Percentiles rank a stretch among this genome's conserved stretches.
These are phyloP conservation scores for Crithidia acanthocephali DNA, from an alignment of 208 protist species.

Conservation along the genomic window DNA sequence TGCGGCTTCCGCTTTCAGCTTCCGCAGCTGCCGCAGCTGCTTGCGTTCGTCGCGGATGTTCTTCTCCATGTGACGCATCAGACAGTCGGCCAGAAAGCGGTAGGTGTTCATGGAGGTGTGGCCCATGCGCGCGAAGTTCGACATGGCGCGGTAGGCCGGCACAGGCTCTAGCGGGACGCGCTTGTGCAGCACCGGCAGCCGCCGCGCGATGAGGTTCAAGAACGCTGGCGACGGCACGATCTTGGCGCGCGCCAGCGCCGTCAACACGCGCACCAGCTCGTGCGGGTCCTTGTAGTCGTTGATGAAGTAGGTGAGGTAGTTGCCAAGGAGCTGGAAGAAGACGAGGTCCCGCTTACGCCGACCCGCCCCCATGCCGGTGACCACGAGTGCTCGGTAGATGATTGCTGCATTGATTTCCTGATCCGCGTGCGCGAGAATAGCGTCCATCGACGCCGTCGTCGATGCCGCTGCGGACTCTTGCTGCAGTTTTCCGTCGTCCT, in stretches of 20 bases:
- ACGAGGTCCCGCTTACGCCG: slow-evolving; percentile 74
- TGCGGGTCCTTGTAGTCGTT: slow-evolving; percentile 70
- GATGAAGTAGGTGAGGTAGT: slow-evolving; percentile 64
- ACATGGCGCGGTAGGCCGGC: slow-evolving; percentile 63
- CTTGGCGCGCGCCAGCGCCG: slow-evolving; percentile 77
- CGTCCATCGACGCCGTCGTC: slow-evolving; percentile 15
- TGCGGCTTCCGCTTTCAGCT: background rate
- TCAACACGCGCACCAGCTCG: slow-evolving; percentile 66
- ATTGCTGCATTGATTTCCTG: slow-evolving; percentile 49
- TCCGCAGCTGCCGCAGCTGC: slow-evolving; percentile 21
- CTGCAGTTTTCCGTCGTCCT: slow-evolving; percentile 17
- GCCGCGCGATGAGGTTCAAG: slow-evolving; percentile 57
- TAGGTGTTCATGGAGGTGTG: slow-evolving; percentile 74
- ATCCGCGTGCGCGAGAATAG: slow-evolving; percentile 45
- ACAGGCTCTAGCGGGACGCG: slow-evolving; percentile 51
- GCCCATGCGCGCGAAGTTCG: slow-evolving; percentile 71
- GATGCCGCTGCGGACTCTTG: background rate
- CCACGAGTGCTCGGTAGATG: slow-evolving; percentile 57
- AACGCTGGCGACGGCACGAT: slow-evolving; percentile 71
- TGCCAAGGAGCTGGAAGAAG: slow-evolving; percentile 74
- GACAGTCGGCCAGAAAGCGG: slow-evolving; percentile 76
- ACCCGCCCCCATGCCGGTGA: slow-evolving; percentile 75
- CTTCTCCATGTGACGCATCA: slow-evolving; percentile 48
- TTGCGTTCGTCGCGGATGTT: slow-evolving; percentile 49
- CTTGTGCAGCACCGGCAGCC: slow-evolving; percentile 74